phyloP scores from a whole-genome alignment of 495 filamentous ascomycete species.

The Xanthoparmelia taractica region DNA sequence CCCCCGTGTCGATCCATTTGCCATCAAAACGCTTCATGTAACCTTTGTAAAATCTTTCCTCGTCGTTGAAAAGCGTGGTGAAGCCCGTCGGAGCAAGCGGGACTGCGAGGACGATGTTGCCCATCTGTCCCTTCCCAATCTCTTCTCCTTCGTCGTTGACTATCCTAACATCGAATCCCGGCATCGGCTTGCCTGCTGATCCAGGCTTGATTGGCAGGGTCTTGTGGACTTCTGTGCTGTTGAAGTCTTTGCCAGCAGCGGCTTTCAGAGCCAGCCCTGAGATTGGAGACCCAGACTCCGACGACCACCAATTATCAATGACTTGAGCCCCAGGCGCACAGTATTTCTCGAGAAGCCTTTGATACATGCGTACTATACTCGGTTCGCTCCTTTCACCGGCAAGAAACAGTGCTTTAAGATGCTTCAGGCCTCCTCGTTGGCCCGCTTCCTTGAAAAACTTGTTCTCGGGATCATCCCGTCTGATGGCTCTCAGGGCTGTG shows the following conservation, averaged over 20 bases:
- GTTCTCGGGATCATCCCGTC: constrained; percentile 74
- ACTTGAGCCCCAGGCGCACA: constrained; percentile 58
- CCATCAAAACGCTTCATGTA: constrained; percentile 76
- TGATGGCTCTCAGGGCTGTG: constrained; percentile 78
- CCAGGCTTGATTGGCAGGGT: constrained; percentile 64
- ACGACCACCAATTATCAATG: constrained; percentile 96
- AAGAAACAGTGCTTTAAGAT: constrained; percentile 67
- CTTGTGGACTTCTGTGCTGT: constrained; percentile 19
- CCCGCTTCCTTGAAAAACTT: constrained; percentile 53
- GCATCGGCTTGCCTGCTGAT: constrained; percentile 81
- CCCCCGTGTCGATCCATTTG: constrained; percentile 81
- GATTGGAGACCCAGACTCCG: constrained; percentile 84
- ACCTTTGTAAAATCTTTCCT: constrained; percentile 70
- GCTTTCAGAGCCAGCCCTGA: constrained; percentile 61
- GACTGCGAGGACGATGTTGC: constrained; percentile 78
- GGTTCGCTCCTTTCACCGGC: constrained; percentile 88
- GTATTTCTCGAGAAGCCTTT: constrained; percentile 57
- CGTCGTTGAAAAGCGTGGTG: constrained; percentile 75
- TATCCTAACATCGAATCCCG: constrained; percentile 77
- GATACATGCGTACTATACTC: constrained; percentile 71
- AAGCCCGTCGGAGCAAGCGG: constrained; percentile 83
- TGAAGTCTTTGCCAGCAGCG: constrained; percentile 29
- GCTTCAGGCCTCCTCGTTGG: constrained; percentile 55
- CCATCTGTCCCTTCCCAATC: constrained; percentile 63
- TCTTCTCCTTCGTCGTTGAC: constrained; percentile 73